Evolutionary conservation across 1,284 basidiomycete genomes (phyloP).

Genomic region (Naganishia sp.): DNA sequence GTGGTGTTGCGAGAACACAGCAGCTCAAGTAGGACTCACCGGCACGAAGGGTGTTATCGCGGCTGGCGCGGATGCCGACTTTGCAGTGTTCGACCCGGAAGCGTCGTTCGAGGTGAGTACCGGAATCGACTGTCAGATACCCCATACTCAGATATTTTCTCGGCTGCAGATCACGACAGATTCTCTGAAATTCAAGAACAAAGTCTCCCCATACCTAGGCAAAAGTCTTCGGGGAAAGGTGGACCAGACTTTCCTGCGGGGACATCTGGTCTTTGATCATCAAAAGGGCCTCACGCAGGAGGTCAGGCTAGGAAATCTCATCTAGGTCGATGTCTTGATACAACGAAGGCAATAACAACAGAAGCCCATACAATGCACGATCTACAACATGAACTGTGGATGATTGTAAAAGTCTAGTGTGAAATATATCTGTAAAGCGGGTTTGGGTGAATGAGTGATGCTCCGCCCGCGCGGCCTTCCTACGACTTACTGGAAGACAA

Average conservation of each 20-base stretch:
- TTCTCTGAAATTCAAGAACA: conserved; percentile 82
- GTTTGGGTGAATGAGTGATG: neutral
- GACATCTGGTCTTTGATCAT: conserved; percentile 65
- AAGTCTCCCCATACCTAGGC: conserved; percentile 83
- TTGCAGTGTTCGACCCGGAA: conserved; percentile 78
- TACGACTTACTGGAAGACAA: conserved; percentile 85
- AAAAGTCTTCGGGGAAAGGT: conserved; percentile 69
- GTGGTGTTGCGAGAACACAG: conserved; percentile 72
- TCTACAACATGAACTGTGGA: neutral
- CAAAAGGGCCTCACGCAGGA: conserved; percentile 20
- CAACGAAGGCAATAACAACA: conserved; percentile 15
- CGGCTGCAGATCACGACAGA: conserved; percentile 68
- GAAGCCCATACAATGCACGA: conserved; percentile 11
- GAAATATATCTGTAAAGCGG: conserved; percentile 16
- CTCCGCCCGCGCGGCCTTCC: no score
- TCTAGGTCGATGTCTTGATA: conserved; percentile 21
- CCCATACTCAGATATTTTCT: conserved; percentile 1
- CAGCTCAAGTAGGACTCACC: conserved; percentile 72
- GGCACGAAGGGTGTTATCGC: conserved; percentile 69
- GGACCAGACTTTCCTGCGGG: conserved; percentile 73
- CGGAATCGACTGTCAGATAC: neutral
- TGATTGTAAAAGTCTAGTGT: conserved; percentile 6
- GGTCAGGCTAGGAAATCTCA: conserved; percentile 27
- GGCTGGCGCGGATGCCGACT: conserved; percentile 77
- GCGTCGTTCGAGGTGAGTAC: conserved; percentile 62